These are phyloP conservation scores for Dillenia suffruticosa DNA, from an alignment of 164 flowering plant genomes.

Conservation along the genomic window DNA sequence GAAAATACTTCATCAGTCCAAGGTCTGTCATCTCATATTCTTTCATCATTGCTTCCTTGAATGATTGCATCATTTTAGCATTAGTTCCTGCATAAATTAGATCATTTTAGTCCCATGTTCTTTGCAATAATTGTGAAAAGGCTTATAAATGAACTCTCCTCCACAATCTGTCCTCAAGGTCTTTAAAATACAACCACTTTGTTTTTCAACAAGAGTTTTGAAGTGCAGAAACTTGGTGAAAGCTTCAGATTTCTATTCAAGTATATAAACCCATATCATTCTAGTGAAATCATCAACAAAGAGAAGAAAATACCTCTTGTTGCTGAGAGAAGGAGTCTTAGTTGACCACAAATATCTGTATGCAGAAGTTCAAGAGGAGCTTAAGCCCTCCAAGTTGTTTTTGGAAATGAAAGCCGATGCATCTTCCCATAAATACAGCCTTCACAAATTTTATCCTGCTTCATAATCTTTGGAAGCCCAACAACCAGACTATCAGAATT, in stretches of 20 bases:
- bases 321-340: background rate
- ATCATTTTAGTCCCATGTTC: slow-evolving; percentile 11
- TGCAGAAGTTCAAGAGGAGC: slow-evolving; percentile 9
- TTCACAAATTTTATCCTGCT: slow-evolving; percentile 3
- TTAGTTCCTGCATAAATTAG: background rate
- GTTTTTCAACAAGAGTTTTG: slow-evolving; percentile 12
- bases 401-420: slow-evolving; percentile 7
- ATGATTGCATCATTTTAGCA: background rate
- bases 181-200: slow-evolving; percentile 10
- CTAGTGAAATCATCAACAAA: slow-evolving; percentile 17
- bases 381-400: slow-evolving; percentile 10
- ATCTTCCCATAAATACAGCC: slow-evolving; percentile 8
- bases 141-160: slow-evolving; percentile 11
- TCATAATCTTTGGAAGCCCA: background rate
- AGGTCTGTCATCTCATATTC: slow-evolving; percentile 9
- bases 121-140: slow-evolving; percentile 5
- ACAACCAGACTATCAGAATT: background rate
- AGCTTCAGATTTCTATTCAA: slow-evolving; percentile 7
- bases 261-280: slow-evolving; percentile 12
- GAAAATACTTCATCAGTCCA: slow-evolving; percentile 5
- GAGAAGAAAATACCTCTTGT: slow-evolving; percentile 6
- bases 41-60: background rate
- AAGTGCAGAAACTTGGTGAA: slow-evolving; percentile 4
- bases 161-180: slow-evolving; percentile 5
- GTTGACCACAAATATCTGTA: slow-evolving; percentile 11